These are phyloP conservation scores for Hyaloscypha hepaticicola DNA, from an alignment of 495 filamentous ascomycete species.

Conservation along the genomic window DNA sequence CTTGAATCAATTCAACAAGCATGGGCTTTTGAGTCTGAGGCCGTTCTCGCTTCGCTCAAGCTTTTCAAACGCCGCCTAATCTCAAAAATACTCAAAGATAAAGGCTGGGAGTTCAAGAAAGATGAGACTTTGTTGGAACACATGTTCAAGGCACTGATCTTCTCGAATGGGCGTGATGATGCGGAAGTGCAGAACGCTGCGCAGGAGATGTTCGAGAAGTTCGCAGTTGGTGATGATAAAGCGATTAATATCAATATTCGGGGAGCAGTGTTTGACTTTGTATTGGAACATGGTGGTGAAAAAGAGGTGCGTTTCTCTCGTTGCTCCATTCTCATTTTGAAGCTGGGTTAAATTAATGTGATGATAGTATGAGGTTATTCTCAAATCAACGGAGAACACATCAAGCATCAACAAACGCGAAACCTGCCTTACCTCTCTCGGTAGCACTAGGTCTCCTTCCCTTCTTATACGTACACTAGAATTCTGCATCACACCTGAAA, in stretches of 20 bases:
- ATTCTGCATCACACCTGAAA: not conserved
- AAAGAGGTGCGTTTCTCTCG: slow-evolving; percentile 58
- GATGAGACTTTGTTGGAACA: slow-evolving; percentile 83
- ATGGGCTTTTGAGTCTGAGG: slow-evolving; percentile 83
- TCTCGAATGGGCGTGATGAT: slow-evolving; percentile 65
- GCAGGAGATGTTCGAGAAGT: slow-evolving; percentile 72
- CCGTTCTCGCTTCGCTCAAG: slow-evolving; percentile 71
- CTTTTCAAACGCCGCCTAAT: slow-evolving; percentile 76
- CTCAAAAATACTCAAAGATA: slow-evolving; percentile 71
- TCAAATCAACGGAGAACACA: slow-evolving; percentile 74
- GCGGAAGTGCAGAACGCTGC: slow-evolving; percentile 58
- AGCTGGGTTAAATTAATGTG: slow-evolving; percentile 12
- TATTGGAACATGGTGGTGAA: slow-evolving; percentile 66
- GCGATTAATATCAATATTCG: slow-evolving; percentile 71
- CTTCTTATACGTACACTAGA: slow-evolving; percentile 10
- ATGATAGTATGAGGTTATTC: slow-evolving; percentile 65
- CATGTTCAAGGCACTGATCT: slow-evolving; percentile 76
- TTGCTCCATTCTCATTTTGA: not conserved
- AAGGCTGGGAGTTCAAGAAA: slow-evolving; percentile 85
- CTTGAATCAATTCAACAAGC: slow-evolving; percentile 73
- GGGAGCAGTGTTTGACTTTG: slow-evolving; percentile 66
- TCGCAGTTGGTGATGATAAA: slow-evolving; percentile 61
- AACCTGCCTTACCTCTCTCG: slow-evolving; percentile 2
- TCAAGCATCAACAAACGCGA: slow-evolving; percentile 4
- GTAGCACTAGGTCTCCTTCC: not conserved